These are phyloP conservation scores for Penicillium desertorum DNA, from an alignment of 495 filamentous ascomycete genomes.

Conservation along the genomic window DNA sequence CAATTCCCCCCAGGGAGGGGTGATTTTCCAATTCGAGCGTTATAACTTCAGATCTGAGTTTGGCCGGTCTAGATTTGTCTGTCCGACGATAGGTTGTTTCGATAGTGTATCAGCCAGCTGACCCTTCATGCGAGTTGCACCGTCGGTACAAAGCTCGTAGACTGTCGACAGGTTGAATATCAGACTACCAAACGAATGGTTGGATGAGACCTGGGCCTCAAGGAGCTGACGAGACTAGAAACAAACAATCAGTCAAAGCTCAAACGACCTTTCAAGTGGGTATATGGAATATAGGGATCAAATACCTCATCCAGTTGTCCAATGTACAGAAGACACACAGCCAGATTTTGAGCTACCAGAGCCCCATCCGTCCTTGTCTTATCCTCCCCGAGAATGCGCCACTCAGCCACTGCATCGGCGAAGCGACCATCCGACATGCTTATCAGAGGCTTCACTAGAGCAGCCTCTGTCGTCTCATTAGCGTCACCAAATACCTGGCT, in stretches of 20 bases:
- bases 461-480: slow-evolving; percentile 24
- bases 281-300: slow-evolving; percentile 3
- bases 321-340: slow-evolving; percentile 78
- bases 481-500: slow-evolving; percentile 39
- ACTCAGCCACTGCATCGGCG: slow-evolving; percentile 57
- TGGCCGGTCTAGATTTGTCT: slow-evolving; percentile 65
- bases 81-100: slow-evolving; percentile 39
- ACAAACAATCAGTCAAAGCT: slow-evolving; percentile 16
- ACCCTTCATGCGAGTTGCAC: slow-evolving; percentile 64
- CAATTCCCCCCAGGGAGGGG: slow-evolving; percentile 16
- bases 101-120: slow-evolving; percentile 69
- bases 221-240: slow-evolving; percentile 56
- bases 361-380: slow-evolving; percentile 31
- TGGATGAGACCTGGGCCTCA: slow-evolving; percentile 59
- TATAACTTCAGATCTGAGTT: slow-evolving; percentile 79
- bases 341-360: slow-evolving; percentile 74
- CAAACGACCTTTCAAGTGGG: not conserved
- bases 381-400: slow-evolving; percentile 56
- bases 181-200: slow-evolving; percentile 67
- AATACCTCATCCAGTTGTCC: slow-evolving; percentile 71
- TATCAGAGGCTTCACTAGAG: slow-evolving; percentile 61
- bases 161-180: slow-evolving; percentile 89
- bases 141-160: slow-evolving; percentile 88
- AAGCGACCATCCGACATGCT: slow-evolving; percentile 79
- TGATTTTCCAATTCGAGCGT: slow-evolving; percentile 19